Conservation (phyloP, 2,329 filamentous ascomycete species). For the Graphilbum fragrans region DNA sequence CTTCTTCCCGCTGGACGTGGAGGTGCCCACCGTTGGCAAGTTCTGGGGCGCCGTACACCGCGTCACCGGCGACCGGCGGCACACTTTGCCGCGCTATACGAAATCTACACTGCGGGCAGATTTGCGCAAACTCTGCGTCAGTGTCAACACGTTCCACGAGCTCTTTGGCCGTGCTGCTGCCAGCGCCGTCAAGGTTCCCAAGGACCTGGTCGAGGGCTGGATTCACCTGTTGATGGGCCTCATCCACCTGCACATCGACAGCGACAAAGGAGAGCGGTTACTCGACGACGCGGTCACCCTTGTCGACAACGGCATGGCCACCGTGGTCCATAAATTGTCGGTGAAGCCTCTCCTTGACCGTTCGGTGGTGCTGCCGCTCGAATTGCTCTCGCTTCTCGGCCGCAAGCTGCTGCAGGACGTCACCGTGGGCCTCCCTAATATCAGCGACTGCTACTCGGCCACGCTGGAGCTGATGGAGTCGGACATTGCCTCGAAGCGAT, state of each 20-base stretch:
- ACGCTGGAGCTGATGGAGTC: conserved; percentile 27
- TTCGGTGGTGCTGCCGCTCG: conserved; percentile 27
- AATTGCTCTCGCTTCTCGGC: conserved; percentile 27
- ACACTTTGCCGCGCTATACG: not conserved
- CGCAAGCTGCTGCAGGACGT: conserved; percentile 25
- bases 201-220: conserved; percentile 26
- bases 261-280: conserved; percentile 16
- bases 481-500: conserved; percentile 25
- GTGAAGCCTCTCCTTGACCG: conserved; percentile 20
- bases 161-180: conserved; percentile 16
- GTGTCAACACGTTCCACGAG: conserved; percentile 21
- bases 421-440: conserved; percentile 23
- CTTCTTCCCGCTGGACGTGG: conserved; percentile 25
- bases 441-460: conserved; percentile 28
- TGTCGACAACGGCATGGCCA: conserved; percentile 22
- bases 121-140: conserved; percentile 17
- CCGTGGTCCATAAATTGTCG: conserved; percentile 21
- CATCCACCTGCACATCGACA: conserved; percentile 13
- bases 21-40: conserved; percentile 24
- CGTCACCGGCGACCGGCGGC: not conserved
- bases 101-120: not conserved
- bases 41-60: conserved; percentile 28
- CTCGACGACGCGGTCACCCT: conserved; percentile 15
- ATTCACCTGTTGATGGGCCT: conserved; percentile 26
- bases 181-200: conserved; percentile 18